These are phyloP conservation scores for Telfairia occidentalis DNA, from an alignment of 331 rosid genomes.

Conservation along the genomic window DNA sequence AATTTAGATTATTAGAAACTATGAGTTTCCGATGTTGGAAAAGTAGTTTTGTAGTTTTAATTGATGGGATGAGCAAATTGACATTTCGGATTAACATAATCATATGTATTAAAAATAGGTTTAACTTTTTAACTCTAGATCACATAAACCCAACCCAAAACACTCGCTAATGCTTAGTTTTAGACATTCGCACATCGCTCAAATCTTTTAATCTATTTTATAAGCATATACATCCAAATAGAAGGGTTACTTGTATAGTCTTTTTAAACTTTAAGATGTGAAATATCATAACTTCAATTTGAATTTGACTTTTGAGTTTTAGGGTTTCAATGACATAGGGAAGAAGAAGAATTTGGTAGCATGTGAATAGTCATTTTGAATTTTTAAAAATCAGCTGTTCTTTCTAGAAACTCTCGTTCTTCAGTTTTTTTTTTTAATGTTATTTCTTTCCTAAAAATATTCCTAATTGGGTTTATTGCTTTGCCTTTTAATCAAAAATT, in stretches of 20 bases:
- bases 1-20: no score
- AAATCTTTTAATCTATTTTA: background rate
- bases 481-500: background rate
- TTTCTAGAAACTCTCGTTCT: background rate
- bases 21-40: no score
- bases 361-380: background rate
- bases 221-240: background rate
- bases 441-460: background rate
- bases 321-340: background rate
- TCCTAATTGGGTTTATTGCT: background rate
- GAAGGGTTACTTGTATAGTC: background rate
- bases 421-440: background rate
- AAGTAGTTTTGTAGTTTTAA: no score
- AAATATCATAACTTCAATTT: background rate
- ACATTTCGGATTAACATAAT: no score
- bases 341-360: background rate
- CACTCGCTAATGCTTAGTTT: no score
- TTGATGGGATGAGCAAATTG: no score
- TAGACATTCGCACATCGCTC: no score
- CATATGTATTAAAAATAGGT: no score
- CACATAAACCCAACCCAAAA: no score
- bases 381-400: background rate
- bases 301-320: background rate
- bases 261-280: background rate
- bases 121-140: no score